phyloP scores from a whole-genome alignment of 768 basidiomycete species.

The Boletus bicolor region DNA sequence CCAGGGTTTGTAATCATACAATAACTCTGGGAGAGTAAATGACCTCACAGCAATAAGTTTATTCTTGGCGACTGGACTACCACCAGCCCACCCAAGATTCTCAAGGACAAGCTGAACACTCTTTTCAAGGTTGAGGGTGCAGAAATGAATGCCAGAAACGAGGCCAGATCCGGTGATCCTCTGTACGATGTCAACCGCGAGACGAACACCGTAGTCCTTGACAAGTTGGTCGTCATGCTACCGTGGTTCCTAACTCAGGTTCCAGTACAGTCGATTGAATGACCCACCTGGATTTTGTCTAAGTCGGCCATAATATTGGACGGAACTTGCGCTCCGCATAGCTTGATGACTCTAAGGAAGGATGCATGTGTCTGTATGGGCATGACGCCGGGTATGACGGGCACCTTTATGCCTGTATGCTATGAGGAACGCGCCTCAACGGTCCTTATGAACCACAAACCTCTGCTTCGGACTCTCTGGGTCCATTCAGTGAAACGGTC shows the following conservation, averaged over 20 bases:
- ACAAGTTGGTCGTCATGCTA: conserved; percentile 92
- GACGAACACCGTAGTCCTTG: conserved; percentile 88
- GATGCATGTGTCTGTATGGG: conserved; percentile 96
- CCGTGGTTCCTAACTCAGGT: background rate
- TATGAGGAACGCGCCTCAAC: conserved; percentile 5
- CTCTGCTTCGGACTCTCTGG: conserved; percentile 63
- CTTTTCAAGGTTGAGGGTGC: conserved; percentile 96
- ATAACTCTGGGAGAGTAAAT: conserved; percentile 8
- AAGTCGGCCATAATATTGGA: conserved; percentile 59
- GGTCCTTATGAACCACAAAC: conserved; percentile 37
- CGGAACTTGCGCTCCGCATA: conserved; percentile 82
- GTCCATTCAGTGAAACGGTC: conserved; percentile 82
- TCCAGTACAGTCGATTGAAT: background rate
- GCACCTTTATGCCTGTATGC: conserved; percentile 75
- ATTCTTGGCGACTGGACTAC: conserved; percentile 46
- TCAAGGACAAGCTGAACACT: conserved; percentile 87
- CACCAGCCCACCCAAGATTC: conserved; percentile 66
- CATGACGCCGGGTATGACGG: conserved; percentile 95
- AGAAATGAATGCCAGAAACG: conserved; percentile 83
- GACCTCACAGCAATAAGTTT: conserved; percentile 60
- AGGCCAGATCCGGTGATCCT: conserved; percentile 52
- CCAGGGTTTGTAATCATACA: conserved; percentile 3
- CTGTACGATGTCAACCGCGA: conserved; percentile 79
- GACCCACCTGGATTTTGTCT: conserved; percentile 69
- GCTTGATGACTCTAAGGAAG: conserved; percentile 85